Conservation (phyloP, 768 basidiomycete species). For the Leccinum boreale region DNA sequence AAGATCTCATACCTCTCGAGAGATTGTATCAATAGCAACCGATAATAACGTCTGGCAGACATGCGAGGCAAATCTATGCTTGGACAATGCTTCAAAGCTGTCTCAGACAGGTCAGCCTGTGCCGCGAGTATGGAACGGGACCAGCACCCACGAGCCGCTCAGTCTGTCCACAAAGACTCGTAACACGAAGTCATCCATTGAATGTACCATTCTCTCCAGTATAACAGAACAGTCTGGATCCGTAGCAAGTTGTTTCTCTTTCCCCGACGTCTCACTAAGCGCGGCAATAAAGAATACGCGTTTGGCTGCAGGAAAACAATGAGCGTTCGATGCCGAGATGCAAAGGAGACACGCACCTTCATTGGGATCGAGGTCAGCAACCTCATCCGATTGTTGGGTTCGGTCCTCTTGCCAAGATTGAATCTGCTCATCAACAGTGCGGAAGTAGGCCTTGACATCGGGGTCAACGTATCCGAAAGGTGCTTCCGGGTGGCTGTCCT, state of each 20-base stretch:
- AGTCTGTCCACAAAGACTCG: constrained; percentile 87
- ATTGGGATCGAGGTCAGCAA: constrained; percentile 58
- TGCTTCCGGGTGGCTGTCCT: constrained; percentile 55
- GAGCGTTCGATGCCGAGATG: neutral
- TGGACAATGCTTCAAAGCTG: constrained; percentile 62
- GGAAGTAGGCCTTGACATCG: constrained; percentile 91
- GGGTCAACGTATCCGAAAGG: constrained; percentile 89
- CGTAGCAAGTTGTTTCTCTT: constrained; percentile 87
- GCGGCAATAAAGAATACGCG: constrained; percentile 80
- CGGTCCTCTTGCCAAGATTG: constrained; percentile 72
- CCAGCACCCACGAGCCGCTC: constrained; percentile 73
- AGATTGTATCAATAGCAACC: constrained; percentile 59
- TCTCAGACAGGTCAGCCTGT: constrained; percentile 3
- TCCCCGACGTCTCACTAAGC: constrained; percentile 77
- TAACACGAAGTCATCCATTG: constrained; percentile 95
- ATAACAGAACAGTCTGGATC: constrained; percentile 93
- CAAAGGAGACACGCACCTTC: constrained; percentile 48
- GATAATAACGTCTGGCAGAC: constrained; percentile 88
- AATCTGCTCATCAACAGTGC: constrained; percentile 84
- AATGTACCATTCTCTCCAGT: constrained; percentile 84
- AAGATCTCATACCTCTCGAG: constrained; percentile 55
- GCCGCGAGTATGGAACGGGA: constrained; percentile 2
- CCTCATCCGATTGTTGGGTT: constrained; percentile 40
- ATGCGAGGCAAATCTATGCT: constrained; percentile 92
- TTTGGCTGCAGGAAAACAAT: constrained; percentile 47